Base-by-base conservation (phyloP, 805 yeast genomes). In the Ogataea thermomethanolica region DNA sequence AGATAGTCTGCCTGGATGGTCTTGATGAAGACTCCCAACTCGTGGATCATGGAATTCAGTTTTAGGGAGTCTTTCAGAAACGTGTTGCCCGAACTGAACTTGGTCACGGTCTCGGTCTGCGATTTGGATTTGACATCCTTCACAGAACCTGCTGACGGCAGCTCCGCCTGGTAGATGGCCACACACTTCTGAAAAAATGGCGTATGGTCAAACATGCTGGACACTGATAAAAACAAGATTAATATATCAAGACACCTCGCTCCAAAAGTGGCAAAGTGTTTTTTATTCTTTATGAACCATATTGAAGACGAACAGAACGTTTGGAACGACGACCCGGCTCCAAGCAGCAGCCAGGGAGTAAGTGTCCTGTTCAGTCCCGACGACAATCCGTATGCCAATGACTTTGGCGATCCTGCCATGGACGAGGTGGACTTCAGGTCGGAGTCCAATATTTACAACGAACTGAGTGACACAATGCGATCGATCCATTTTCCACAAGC, bases 301-400 rank as follows among this genome's bases (percentile, higher is more conserved):
- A 51, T 55, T 40, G 53, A 45, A 11, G 50, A 51, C 11, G 54
- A 50, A 21, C 50, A 45, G 31, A 55, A 58, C 44, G 61, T 52
- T 43, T 80, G 85, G 86, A 84, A 73, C 42, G 85, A 73, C 41
- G 85, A 79, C 49, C 74, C 70, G 3, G 57, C 74, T 10, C 58
- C 74, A 10, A 28, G 39, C 5, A 17, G 22, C 37, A 59, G 57
- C 26, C 61, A 67, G 3, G 48, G 53, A 7, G 51, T 55, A 14
- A 50, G 56, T 20, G 52, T 49, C 15, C 41, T 55, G 24, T 48
- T 54, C 33, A 45, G 38, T 21, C 50, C 55, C 8, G 38, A 48
- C 7, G 53, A 54, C 21, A 49, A 51, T 44, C 55, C 59, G 24
- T 51, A 51, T 29, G 49, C 51, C 1, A 43, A 49, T 22, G 30